Base-by-base conservation (phyloP, 2,329 filamentous ascomycete genomes). In the Beauveria sp. region DNA sequence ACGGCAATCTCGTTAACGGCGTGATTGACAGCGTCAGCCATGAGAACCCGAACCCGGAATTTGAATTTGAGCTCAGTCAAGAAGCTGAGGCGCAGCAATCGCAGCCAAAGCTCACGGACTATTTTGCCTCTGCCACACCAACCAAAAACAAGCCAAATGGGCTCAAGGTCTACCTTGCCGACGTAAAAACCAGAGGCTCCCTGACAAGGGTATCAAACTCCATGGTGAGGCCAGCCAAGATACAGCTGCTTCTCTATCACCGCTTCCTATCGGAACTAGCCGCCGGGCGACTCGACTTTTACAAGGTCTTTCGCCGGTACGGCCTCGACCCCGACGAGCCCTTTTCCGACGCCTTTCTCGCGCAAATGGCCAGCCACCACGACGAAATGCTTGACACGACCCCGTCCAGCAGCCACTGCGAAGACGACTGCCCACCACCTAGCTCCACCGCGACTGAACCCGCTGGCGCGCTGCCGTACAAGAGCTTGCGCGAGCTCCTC, bases 181-280 rank as follows among this genome's bases (percentile, higher is more conserved):
- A 99, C 67, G 85, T 96, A 65, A 99, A 99, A 74, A 98, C 93
- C 0, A 84, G 93, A 20, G 81, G 80, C 1, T 84, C 82, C 4
- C 81, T 80, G 3, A 70, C 90, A 2, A 90, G 92, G 1, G 79
- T 83, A 1, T 84, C 85, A 24, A 77, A 84, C 1, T 83, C 86
- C 0, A 80, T 91, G 50, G 82, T 93, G 34, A 84, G 89, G 12
- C 90, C 91, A 0, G 90, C 92, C 0, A 85, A 88, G 67, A 87
- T 97, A 63, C 95, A 99, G 71, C 79, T 98, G 0, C 92, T 96
- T 74, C 78, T 98, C 0, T 99, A 98, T 70, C 92, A 93, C 66
- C 86, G 87, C 28, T 86, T 98, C 58, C 79, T 99, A n/a, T 85
- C 86, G 10, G 81, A 86, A 3, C 85, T 98, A 68, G 90, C 88